Evolutionary conservation across 2,329 filamentous ascomycete species (phyloP), one percentile per base, ranked within the genome.

Genomic region (Alternaria gaisen): DNA sequence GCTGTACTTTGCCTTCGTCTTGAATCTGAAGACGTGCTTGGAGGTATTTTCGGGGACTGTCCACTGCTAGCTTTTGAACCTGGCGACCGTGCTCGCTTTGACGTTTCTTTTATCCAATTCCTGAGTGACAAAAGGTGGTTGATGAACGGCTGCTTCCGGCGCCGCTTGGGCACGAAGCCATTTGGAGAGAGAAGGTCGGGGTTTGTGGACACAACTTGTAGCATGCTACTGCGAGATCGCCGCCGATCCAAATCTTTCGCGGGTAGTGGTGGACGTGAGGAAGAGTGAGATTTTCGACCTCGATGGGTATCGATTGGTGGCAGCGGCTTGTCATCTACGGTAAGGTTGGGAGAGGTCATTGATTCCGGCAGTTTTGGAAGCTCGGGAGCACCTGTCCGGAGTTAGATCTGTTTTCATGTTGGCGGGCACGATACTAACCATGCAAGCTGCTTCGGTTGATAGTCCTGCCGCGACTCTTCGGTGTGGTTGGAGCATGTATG

Each of bases 291-390:
- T 18, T 91, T 94, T 34, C 92, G 87, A 54, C 91, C 83, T 5
- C 89, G 90, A 72, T 93, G 90, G 74, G 94, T 94, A 72, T 95
- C 91, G 53, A 94, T 83, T 0, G 92, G 91, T 5, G 91, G 91
- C 20, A 88, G 60, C 85, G 88, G 59, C 78, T 82, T 65, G 24
- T 78, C 76, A 24, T 78, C 76, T 30, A 77, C 75, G 44, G 78
- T 74, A 9, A 78, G 78, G 41, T 79, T 77, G 10, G 80, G 79
- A 10, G 74, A 78, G 5, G 74, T 71, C 6, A 78, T 75, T 16
- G 81, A 82, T 75, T 97, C 93, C 0, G 90, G 88, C 11, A 97
- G 84, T 57, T 89, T 87, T 11, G 93, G 92, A 28, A 97, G 83
- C 69, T 97, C 93, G 1, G 90, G 87, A 77, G 78, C 70, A 50